Percentiles rank a stretch among this genome's conserved stretches.
Conservation (phyloP, 352 stramenopile genomes). For the Phytophthora macrochlamydospora region DNA sequence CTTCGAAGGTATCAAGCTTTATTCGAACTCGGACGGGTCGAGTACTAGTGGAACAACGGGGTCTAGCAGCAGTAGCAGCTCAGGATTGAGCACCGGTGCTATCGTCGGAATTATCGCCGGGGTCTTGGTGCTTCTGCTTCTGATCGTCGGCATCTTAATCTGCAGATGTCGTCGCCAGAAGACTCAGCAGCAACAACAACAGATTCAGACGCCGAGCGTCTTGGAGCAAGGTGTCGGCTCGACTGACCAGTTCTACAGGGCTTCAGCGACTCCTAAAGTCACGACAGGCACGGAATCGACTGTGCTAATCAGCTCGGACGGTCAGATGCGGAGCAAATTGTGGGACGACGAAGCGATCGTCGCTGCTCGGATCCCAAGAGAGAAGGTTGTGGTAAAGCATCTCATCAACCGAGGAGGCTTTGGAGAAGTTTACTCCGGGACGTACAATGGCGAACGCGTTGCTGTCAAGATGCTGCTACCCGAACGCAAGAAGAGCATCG, state of each 20-base stretch:
- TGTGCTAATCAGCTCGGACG: conserved; percentile 23
- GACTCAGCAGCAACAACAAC: conserved; percentile 10
- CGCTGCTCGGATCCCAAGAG: conserved; percentile 23
- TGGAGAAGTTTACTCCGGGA: conserved; percentile 30
- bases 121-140: conserved; percentile 15
- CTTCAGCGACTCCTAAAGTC: conserved; percentile 16
- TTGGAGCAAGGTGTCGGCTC: conserved; percentile 13
- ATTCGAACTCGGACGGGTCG: conserved; percentile 26
- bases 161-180: conserved; percentile 19
- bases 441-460: conserved; percentile 31
- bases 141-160: conserved; percentile 20
- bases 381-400: conserved; percentile 21
- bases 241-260: conserved; percentile 16
- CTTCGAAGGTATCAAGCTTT: conserved; percentile 26
- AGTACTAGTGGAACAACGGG: conserved; percentile 1
- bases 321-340: conserved; percentile 11
- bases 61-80: conserved; percentile 7
- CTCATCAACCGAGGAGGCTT: conserved; percentile 31
- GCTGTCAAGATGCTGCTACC: conserved; percentile 35
- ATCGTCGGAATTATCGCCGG: conserved; percentile 28
- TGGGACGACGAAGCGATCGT: conserved; percentile 46
- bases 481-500: conserved; percentile 29
- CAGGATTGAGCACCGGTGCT: conserved; percentile 10
- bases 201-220: conserved; percentile 13
- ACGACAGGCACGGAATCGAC: conserved; percentile 21